phyloP scores from a whole-genome alignment of 108 stramenopile genomes.

The Cylindrotheca closterium region DNA sequence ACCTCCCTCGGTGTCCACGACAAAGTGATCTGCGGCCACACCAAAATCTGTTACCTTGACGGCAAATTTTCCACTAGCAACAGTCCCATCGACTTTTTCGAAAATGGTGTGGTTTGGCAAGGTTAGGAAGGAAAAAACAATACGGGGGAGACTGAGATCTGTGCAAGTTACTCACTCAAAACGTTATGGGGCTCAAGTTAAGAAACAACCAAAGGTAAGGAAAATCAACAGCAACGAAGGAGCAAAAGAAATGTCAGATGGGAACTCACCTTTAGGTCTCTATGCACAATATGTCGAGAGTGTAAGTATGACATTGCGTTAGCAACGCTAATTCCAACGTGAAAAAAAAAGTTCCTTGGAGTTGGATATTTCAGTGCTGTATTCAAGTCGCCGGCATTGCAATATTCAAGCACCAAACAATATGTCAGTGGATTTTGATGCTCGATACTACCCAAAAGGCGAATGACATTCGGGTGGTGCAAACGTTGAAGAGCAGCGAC shows the following conservation, averaged over 20 bases:
- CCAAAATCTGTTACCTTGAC: slow-evolving; percentile 81
- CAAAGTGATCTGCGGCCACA: slow-evolving; percentile 32
- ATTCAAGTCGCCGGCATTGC: slow-evolving; percentile 60
- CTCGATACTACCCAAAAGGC: slow-evolving; percentile 63
- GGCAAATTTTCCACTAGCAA: slow-evolving; percentile 42
- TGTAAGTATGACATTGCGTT: slow-evolving; percentile 69
- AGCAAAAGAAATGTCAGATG: too few species aligned
- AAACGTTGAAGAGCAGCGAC: slow-evolving; percentile 53
- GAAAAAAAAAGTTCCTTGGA: slow-evolving; percentile 59
- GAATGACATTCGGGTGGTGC: slow-evolving; percentile 78
- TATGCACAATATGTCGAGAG: slow-evolving; percentile 49
- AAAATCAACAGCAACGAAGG: too few species aligned
- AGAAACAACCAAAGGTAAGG: too few species aligned
- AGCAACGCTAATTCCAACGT: slow-evolving; percentile 47
- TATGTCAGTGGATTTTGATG: slow-evolving; percentile 61
- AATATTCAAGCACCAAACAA: slow-evolving; percentile 78
- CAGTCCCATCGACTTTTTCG: too few species aligned
- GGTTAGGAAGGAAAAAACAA: too few species aligned
- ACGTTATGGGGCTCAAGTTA: slow-evolving; percentile 64
- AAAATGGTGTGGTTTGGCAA: too few species aligned
- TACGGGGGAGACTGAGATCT: too few species aligned
- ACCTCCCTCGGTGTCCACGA: not conserved
- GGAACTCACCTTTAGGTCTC: slow-evolving; percentile 76
- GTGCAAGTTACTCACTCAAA: too few species aligned
- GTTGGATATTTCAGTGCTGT: slow-evolving; percentile 45